Base-by-base conservation (phyloP, 1,139 yeast species). In the Yarrowia galli region DNA sequence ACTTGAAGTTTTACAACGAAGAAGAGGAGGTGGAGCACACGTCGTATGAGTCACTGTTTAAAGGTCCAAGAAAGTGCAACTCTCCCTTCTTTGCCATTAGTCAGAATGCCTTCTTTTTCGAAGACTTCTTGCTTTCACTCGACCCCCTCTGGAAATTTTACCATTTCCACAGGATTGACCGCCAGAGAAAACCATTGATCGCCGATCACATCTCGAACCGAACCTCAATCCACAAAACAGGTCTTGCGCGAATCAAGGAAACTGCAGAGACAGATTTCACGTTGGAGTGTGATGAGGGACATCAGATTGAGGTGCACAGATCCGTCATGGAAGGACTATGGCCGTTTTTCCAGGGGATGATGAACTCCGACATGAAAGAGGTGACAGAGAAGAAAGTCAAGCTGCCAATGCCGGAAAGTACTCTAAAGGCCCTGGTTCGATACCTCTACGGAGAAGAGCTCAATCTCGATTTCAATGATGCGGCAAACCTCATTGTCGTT, bases 301-400 rank as follows among this genome's bases (percentile, higher is more conserved):
- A 23, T 2, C 16, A 8, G 15, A 10, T 46, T 4, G 18, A 23
- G 51, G 51, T 46, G 18, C 51, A 46, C 51, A 46, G 12, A 12
- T 23, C 51, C 2, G 51, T 46, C 12, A 46, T 46, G 51, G 51
- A 46, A n/a, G 51, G 51, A 23, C 32, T 23, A 13, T 46, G 51
- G 51, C 51, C 51, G 5, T 46, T 46, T 16, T 46, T 46, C 20
- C 22, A 16, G 8, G 32, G 35, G 4, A 16, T 46, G 51, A 15
- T 46, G 9, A 5, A 2, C 4, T 23, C 32, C 18, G 23, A 46
- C 18, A 46, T 46, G 51, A 2, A 23, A 12, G 51, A 46, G 51
- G 25, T 16, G 12, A 0, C 32, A 4, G 6, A 25, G 2, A 25
- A 16, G 18, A 8, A 9, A 12, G 51, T 46, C 51, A 46, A 46